phyloP scores from a whole-genome alignment of 345 rosid species.

The Erodium maritimum region DNA sequence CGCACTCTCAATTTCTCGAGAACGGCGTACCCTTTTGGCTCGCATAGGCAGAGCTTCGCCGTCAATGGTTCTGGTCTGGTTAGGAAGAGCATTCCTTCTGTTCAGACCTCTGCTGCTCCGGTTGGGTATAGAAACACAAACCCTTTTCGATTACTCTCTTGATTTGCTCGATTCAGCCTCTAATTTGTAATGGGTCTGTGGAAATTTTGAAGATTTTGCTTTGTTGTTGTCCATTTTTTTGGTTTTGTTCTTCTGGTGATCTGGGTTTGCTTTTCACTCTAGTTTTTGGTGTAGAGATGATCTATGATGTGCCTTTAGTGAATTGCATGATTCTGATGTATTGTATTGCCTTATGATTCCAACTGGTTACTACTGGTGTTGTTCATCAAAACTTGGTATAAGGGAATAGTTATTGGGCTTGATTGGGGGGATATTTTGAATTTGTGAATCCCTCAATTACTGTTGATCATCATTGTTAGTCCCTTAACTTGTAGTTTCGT shows the following conservation, averaged over 20 bases:
- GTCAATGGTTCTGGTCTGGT: no score
- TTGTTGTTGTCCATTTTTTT: no score
- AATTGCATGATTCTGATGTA: no score
- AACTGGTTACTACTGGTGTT: no score
- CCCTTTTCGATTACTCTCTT: neutral
- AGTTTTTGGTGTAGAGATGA: neutral
- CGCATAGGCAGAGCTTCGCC: no score
- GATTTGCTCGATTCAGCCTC: neutral
- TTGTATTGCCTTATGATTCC: no score
- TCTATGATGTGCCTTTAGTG: neutral
- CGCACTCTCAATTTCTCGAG: slow-evolving; percentile 4
- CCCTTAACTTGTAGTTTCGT: no score
- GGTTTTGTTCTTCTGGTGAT: no score
- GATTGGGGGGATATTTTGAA: neutral
- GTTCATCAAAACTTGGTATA: neutral
- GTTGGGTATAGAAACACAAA: neutral
- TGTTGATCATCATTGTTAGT: neutral
- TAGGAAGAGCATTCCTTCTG: no score
- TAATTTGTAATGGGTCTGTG: neutral
- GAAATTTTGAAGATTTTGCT: neutral
- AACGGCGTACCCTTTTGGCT: no score
- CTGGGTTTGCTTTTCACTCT: neutral
- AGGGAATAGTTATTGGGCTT: neutral
- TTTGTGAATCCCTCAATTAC: neutral
- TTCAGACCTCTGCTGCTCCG: neutral